Evolutionary conservation across 495 filamentous ascomycete genomes (phyloP), one percentile per base, ranked within the genome.

Genomic region (Staphylotrichum tortipilum): DNA sequence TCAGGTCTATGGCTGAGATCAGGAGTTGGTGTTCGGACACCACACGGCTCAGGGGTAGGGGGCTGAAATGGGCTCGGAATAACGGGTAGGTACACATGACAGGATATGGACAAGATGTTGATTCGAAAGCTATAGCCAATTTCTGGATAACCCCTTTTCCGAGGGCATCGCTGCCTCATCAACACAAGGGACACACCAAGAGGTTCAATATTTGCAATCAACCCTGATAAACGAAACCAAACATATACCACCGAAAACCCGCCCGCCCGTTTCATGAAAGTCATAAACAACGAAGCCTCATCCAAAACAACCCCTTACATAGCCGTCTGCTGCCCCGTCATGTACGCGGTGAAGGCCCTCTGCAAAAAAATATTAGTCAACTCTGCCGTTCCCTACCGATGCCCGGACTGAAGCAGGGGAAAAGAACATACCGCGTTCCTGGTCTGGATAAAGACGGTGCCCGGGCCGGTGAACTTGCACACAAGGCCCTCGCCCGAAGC

Each of bases 401-500:
- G 10, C 7, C 7, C 22, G 26, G 9, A 22, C 7, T 8, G 1
- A 22, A 15, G 31, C 42, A 43, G 21, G 11, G 24, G 15, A n/a
- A 37, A 36, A n/a, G 18, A 11, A 69, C 76, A 59, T 67, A 78
- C 75, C 42, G 89, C 75, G 57, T 97, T 97, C 44, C 92, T 79
- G 0, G 92, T 98, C 66, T 98, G 92, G 48, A 97, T 71, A 63
- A 94, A 97, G 1, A 97, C 82, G 0, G 89, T 92, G 2, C 92
- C 92, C 2, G 92, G 92, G 0, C 92, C 92, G 0, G 80, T 85
- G 53, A 96, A 98, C 59, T 85, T 92, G 72, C 92, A 98, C 5
- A 94, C 89, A 37, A 95, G 66, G 3, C 92, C 92, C 69, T 98
- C 92, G 3, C 79, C 83, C 2, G 86, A 81, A 28, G 80, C 80